Evolutionary conservation across 345 rosid genomes (phyloP).

Genomic region (Carallia brachiata): DNA sequence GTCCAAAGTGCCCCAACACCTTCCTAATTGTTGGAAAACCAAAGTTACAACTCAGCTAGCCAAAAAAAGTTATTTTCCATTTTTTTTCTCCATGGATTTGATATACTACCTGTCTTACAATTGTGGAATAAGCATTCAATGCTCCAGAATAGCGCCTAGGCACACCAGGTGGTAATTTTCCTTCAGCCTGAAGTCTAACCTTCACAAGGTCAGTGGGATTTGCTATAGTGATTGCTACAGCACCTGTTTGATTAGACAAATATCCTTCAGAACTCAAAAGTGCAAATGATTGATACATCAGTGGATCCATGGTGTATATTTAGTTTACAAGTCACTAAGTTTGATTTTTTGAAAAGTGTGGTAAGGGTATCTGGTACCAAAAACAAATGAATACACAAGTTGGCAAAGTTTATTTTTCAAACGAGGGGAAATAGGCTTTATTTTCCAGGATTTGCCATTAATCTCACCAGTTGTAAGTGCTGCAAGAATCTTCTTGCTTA

Average conservation of each 20-base stretch:
- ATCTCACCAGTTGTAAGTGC: slow-evolving; percentile 94
- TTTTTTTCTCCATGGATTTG: slow-evolving; percentile 20
- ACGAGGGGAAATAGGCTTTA: not conserved
- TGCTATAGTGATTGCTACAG: slow-evolving; percentile 76
- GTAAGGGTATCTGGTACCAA: not conserved
- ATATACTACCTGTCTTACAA: slow-evolving; percentile 72
- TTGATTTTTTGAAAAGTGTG: not conserved
- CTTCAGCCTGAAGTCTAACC: slow-evolving; percentile 99
- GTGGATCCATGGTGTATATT: not conserved
- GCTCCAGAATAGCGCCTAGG: slow-evolving; percentile 94
- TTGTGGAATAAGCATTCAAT: slow-evolving; percentile 89
- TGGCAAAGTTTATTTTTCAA: not conserved
- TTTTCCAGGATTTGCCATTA: not conserved
- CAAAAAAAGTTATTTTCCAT: not conserved
- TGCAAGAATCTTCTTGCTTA: slow-evolving; percentile 93
- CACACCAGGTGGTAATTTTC: slow-evolving; percentile 87
- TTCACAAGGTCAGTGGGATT: slow-evolving; percentile 99
- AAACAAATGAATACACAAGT: not conserved
- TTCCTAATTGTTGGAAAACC: slow-evolving; percentile 58
- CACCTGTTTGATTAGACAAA: slow-evolving; percentile 55
- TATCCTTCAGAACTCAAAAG: not conserved
- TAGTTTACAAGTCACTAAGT: not conserved
- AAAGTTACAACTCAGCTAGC: slow-evolving; percentile 17
- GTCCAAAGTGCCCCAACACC: slow-evolving; percentile 95
- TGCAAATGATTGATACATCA: not conserved